These are phyloP conservation scores for Globisporangium megalacanthum DNA, from an alignment of 352 stramenopile genomes.

Conservation along the genomic window DNA sequence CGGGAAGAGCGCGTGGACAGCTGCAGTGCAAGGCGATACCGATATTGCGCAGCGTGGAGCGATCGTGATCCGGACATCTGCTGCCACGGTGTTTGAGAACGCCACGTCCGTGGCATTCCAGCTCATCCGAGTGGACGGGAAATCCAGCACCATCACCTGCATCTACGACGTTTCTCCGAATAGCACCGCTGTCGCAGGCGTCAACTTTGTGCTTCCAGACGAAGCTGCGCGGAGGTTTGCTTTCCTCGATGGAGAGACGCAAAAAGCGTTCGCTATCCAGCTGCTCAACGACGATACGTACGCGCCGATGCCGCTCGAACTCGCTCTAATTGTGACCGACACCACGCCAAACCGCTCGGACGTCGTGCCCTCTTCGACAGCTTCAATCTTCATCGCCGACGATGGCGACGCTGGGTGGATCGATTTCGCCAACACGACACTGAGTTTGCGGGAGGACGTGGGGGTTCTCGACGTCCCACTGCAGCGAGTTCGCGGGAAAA, in stretches of 20 bases:
- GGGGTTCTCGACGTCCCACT: slow-evolving; percentile 23
- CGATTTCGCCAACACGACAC: slow-evolving; percentile 22
- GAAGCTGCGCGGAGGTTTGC: slow-evolving; percentile 15
- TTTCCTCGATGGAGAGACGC: slow-evolving; percentile 32
- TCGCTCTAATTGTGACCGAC: slow-evolving; percentile 33
- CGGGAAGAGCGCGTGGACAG: slow-evolving; percentile 31
- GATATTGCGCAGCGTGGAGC: slow-evolving; percentile 40
- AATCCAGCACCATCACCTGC: slow-evolving; percentile 36
- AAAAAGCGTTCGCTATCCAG: slow-evolving; percentile 28
- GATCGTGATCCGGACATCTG: slow-evolving; percentile 17
- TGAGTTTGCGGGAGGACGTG: slow-evolving; percentile 24
- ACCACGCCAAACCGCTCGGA: slow-evolving; percentile 28
- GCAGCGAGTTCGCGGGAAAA: slow-evolving; percentile 25
- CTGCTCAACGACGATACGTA: slow-evolving; percentile 43
- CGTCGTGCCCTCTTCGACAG: slow-evolving; percentile 10
- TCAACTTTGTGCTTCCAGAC: slow-evolving; percentile 28
- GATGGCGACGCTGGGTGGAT: slow-evolving; percentile 53
- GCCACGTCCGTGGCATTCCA: slow-evolving; percentile 20
- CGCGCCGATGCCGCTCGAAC: slow-evolving; percentile 15
- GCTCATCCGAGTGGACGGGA: slow-evolving; percentile 43
- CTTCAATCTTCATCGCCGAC: slow-evolving; percentile 34
- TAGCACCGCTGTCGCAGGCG: slow-evolving; percentile 20
- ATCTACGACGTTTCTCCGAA: slow-evolving; percentile 13
- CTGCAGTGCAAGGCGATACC: slow-evolving; percentile 19
- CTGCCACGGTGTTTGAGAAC: slow-evolving; percentile 40